A percentile compares a stretch with the other conserved stretches of the same genome.
These are phyloP conservation scores for Priceomyces melissophilus DNA, from an alignment of 805 yeast species.

Conservation along the genomic window DNA sequence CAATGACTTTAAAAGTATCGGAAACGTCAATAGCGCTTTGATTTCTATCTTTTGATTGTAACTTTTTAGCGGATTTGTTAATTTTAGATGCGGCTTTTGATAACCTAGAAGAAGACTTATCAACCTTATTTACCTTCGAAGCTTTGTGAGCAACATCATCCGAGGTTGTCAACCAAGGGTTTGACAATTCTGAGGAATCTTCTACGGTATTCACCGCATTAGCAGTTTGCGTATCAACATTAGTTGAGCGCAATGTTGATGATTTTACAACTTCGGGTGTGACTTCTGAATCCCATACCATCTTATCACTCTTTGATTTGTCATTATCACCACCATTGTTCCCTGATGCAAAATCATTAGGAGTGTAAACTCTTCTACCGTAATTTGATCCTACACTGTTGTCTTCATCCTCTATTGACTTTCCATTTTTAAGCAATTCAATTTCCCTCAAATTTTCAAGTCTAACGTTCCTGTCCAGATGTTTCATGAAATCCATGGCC, in stretches of 20 bases:
- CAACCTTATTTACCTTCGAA: slow-evolving; percentile 27
- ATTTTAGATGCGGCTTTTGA: slow-evolving; percentile 41
- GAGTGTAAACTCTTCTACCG: slow-evolving; percentile 82
- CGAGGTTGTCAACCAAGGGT: slow-evolving; percentile 35
- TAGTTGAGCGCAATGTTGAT: slow-evolving; percentile 11
- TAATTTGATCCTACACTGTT: slow-evolving; percentile 55
- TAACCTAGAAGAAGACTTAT: slow-evolving; percentile 34
- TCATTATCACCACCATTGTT: slow-evolving; percentile 34
- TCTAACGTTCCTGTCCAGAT: slow-evolving; percentile 71
- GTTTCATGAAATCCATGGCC: slow-evolving; percentile 93
- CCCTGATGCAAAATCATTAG: slow-evolving; percentile 44
- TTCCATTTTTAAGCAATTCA: slow-evolving; percentile 45
- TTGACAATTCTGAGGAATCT: slow-evolving; percentile 15
- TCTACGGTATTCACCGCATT: slow-evolving; percentile 9
- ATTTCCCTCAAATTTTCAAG: slow-evolving; percentile 55
- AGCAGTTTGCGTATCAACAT: slow-evolving; percentile 12
- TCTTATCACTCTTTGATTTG: slow-evolving; percentile 41
- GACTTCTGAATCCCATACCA: slow-evolving; percentile 47
- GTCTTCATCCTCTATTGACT: slow-evolving; percentile 11
- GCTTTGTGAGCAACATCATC: slow-evolving; percentile 24
- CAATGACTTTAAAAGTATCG: slow-evolving; percentile 53
- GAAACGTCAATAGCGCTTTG: slow-evolving; percentile 46
- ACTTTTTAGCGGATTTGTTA: slow-evolving; percentile 34
- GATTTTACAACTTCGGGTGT: slow-evolving; percentile 38
- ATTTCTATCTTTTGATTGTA: slow-evolving; percentile 26